These are phyloP conservation scores for Coemansia sp. DNA, from an alignment of 192 early-diverging fungal genomes.

Conservation along the genomic window DNA sequence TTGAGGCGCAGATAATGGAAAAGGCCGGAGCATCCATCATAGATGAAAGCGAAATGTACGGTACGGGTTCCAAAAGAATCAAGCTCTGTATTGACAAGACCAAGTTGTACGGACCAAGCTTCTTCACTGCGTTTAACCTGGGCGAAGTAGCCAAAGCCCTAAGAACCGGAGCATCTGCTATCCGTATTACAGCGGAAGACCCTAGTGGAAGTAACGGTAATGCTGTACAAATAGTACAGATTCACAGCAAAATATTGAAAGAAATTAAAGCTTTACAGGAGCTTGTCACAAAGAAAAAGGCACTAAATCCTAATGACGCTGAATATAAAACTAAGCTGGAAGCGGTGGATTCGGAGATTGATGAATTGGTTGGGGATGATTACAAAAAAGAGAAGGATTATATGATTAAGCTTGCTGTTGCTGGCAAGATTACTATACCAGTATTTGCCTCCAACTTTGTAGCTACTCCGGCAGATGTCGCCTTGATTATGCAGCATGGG, in stretches of 20 bases:
- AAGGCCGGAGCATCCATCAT: constrained; percentile 91
- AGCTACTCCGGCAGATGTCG: constrained; percentile 98
- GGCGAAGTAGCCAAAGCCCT: constrained; percentile 60
- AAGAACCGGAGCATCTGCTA: constrained; percentile 84
- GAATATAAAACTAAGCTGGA: neutral
- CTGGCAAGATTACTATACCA: constrained; percentile 93
- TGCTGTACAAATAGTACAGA: constrained; percentile 87
- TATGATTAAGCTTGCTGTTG: constrained; percentile 79
- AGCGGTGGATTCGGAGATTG: neutral
- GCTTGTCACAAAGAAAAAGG: neutral
- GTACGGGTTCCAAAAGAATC: constrained; percentile 89
- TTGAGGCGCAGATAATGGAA: constrained; percentile 97
- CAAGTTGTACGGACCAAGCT: constrained; percentile 87
- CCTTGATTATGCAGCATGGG: constrained; percentile 99
- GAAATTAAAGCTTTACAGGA: neutral
- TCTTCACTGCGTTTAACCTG: constrained; percentile 93
- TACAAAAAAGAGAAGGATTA: constrained; percentile 37
- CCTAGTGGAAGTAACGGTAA: constrained; percentile 68
- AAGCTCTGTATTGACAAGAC: constrained; percentile 84
- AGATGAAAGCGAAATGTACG: constrained; percentile 96
- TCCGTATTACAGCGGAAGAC: constrained; percentile 96
- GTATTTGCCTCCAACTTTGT: constrained; percentile 98
- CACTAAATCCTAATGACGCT: constrained; percentile 64
- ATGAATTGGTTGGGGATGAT: neutral
- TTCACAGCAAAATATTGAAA: neutral